phyloP scores from a whole-genome alignment of 148 eudicot species.

The Polygonum aviculare region DNA sequence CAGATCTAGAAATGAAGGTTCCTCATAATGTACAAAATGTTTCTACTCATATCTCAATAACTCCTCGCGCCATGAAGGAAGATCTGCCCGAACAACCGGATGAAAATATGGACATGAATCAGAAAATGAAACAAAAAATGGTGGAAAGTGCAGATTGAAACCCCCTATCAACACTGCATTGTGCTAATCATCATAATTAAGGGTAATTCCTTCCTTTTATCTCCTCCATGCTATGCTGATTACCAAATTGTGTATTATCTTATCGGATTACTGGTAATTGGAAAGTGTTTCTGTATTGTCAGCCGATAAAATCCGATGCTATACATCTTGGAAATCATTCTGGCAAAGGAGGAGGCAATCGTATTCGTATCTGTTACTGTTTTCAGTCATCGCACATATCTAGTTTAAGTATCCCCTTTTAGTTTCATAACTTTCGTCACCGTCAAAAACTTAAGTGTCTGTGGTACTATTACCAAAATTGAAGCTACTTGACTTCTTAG shows the following conservation, averaged over 20 bases:
- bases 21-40: constrained; percentile 19
- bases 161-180: background rate
- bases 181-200: constrained; percentile 7
- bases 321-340: constrained; percentile 2
- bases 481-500: constrained; percentile 1
- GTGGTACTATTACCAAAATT: background rate
- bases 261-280: constrained; percentile 36
- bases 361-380: background rate
- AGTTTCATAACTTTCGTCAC: background rate
- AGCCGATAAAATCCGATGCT: constrained; percentile 22
- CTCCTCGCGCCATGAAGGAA: constrained; percentile 17
- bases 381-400: background rate
- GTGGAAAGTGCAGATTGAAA: constrained; percentile 20
- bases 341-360: constrained; percentile 2
- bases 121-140: constrained; percentile 20
- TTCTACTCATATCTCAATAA: constrained; percentile 19
- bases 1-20: constrained; percentile 22
- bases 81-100: constrained; percentile 17
- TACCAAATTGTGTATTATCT: constrained; percentile 7
- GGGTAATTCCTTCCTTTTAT: constrained; percentile 47
- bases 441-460: background rate
- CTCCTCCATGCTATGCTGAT: constrained; percentile 13
- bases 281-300: constrained; percentile 35
- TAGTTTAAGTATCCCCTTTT: background rate
- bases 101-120: constrained; percentile 19